Conservation (phyloP, 1,284 basidiomycete species). For the Cerrena zonata region DNA sequence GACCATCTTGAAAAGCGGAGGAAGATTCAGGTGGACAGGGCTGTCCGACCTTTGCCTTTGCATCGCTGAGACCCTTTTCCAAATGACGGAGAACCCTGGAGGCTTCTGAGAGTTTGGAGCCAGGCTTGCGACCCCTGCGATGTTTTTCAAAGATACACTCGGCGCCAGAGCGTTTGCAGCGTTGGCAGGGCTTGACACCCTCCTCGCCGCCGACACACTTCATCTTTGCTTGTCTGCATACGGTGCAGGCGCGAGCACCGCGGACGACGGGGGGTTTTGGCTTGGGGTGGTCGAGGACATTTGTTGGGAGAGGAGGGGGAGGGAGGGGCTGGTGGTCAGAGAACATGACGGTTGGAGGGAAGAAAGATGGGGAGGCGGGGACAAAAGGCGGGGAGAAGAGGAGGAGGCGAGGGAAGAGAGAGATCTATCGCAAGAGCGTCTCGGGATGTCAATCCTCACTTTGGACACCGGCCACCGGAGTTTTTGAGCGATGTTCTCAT, state of each 20-base stretch:
- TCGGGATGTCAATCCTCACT: background rate
- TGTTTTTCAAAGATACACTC: conserved; percentile 84
- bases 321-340: background rate
- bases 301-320: background rate
- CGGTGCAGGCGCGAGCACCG: conserved; percentile 73
- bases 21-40: conserved; percentile 25
- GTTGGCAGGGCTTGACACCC: conserved; percentile 63
- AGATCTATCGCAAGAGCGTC: too few species aligned
- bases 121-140: conserved; percentile 76
- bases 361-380: background rate
- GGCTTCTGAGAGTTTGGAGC: conserved; percentile 81
- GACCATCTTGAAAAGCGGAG: conserved; percentile 23
- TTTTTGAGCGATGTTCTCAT: too few species aligned
- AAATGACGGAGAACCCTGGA: conserved; percentile 80
- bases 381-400: background rate
- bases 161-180: conserved; percentile 71
- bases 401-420: background rate
- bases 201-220: conserved; percentile 83
- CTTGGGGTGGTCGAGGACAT: background rate
- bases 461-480: conserved; percentile 5
- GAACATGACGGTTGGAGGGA: background rate
- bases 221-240: conserved; percentile 83
- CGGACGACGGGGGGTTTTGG: conserved; percentile 54
- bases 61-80: conserved; percentile 73
- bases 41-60: conserved; percentile 61